Evolutionary conservation across 2,329 filamentous ascomycete species (phyloP), one percentile per base, ranked within the genome.

Genomic region (Rhynchosporium agropyri): DNA sequence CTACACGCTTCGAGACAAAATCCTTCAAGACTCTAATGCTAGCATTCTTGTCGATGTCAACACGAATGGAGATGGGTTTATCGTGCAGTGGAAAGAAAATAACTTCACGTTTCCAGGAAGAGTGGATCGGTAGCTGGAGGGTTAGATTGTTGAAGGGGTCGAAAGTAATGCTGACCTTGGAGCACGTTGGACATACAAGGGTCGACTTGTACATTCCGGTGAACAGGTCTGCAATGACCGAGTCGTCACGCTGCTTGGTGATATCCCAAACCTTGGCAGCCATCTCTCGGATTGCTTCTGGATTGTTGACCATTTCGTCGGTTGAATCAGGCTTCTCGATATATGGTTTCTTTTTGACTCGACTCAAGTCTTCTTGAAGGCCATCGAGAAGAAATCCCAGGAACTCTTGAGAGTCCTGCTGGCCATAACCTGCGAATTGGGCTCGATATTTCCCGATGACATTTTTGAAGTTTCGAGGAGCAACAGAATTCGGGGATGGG

Each of bases 191-290:
- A 73, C 95, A 99, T 67, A 95, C 89, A 67, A 99, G 84, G 0
- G 94, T 98, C 50, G 96, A 98, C 79, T 98, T 97, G 83, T 98
- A 99, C 83, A 98, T 92, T 67, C 95, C 95, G 28, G 92, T 96
- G 76, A 99, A 99, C 10, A 99, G 82, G 74, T 99, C 95, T 62
- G 92, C 94, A 68, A 97, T 91, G 46, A 98, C 89, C 0, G 95
- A 98, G 73, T 98, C 92, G 69, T 99, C 97, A 58, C 95, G 88
- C 67, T 89, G 88, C 73, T 92, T 91, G 68, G 96, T 96, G 64
- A 97, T 97, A 65, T 91, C 87, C 86, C 94, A 96, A 65, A 95
- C 95, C 68, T 91, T 85, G 58, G 93, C 86, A 0, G 94, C 95
- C 79, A 99, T 91, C 67, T 89, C 85, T 63, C 87, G 85, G 73